phyloP scores from a whole-genome alignment of 1,139 yeast genomes.

The Candida sp. region DNA sequence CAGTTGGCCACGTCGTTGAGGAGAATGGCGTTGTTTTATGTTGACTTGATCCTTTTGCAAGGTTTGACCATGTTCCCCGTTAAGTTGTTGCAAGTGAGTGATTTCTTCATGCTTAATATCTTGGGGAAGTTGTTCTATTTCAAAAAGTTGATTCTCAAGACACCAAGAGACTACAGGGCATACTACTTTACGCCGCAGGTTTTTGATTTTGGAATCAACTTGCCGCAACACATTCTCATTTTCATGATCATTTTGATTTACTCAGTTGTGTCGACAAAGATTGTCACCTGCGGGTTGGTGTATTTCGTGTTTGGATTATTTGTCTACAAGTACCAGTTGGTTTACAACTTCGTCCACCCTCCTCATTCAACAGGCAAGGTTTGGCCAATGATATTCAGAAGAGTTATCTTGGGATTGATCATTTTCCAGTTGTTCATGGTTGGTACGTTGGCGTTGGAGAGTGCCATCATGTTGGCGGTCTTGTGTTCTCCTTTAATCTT shows the following conservation, averaged over 20 bases:
- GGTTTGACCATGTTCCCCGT: constrained; percentile 84
- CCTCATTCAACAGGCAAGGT: constrained; percentile 76
- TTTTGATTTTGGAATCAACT: constrained; percentile 66
- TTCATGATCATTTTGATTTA: constrained; percentile 66
- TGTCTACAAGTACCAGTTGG: constrained; percentile 68
- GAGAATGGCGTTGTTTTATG: constrained; percentile 72
- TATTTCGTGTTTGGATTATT: constrained; percentile 65
- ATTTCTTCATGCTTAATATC: constrained; percentile 47
- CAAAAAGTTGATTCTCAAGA: constrained; percentile 48
- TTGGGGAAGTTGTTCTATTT: constrained; percentile 64
- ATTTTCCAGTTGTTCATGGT: constrained; percentile 70
- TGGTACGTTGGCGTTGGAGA: constrained; percentile 70
- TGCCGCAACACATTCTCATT: constrained; percentile 69
- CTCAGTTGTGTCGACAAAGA: constrained; percentile 70
- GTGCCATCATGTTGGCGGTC: constrained; percentile 56
- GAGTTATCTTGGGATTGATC: constrained; percentile 63
- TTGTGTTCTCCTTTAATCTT: constrained; percentile 57
- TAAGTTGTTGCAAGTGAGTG: constrained; percentile 61
- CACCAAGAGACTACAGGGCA: constrained; percentile 64
- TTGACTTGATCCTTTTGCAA: constrained; percentile 73
- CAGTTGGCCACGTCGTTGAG: constrained; percentile 74
- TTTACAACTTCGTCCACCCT: constrained; percentile 71
- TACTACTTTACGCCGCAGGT: constrained; percentile 70
- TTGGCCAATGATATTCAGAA: constrained; percentile 70
- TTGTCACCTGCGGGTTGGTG: constrained; percentile 63